A percentile compares a stretch with the other conserved stretches of the same genome.
Evolutionary conservation across 257 asterid genomes (phyloP).

Genomic region (Nicotiana obtusifolia): DNA sequence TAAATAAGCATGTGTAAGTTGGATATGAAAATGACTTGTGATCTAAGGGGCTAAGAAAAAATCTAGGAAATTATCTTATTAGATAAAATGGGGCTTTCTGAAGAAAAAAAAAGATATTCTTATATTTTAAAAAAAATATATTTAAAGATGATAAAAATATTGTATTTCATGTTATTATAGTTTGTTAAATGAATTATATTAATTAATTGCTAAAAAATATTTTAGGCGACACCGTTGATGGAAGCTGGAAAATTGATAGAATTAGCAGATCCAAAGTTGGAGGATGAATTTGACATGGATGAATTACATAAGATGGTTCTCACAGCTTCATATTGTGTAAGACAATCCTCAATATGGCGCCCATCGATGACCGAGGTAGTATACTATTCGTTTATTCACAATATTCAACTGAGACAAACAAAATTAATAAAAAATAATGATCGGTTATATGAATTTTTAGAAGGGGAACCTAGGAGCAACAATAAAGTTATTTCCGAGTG

Average conservation of each 20-base stretch:
- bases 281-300: slow-evolving; percentile 49
- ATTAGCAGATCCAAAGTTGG: slow-evolving; percentile 65
- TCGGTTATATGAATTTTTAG: not conserved
- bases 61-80: not conserved
- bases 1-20: not conserved
- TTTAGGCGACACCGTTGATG: slow-evolving; percentile 74
- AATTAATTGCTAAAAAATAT: not conserved
- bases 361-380: slow-evolving; percentile 71
- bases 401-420: not conserved
- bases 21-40: not conserved
- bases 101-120: not conserved
- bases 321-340: slow-evolving; percentile 66
- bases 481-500: too few relatives aligned
- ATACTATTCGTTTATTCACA: not conserved
- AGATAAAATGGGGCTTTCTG: too few relatives aligned
- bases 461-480: too few relatives aligned
- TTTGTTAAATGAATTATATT: not conserved
- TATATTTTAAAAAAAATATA: not conserved
- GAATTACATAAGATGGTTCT: slow-evolving; percentile 54
- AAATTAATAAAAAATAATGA: not conserved
- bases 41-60: not conserved
- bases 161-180: not conserved
- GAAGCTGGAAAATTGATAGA: slow-evolving; percentile 62
- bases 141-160: not conserved
- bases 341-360: slow-evolving; percentile 62